Conservation (phyloP, 345 rosid species). For the Kandelia obovata region DNA sequence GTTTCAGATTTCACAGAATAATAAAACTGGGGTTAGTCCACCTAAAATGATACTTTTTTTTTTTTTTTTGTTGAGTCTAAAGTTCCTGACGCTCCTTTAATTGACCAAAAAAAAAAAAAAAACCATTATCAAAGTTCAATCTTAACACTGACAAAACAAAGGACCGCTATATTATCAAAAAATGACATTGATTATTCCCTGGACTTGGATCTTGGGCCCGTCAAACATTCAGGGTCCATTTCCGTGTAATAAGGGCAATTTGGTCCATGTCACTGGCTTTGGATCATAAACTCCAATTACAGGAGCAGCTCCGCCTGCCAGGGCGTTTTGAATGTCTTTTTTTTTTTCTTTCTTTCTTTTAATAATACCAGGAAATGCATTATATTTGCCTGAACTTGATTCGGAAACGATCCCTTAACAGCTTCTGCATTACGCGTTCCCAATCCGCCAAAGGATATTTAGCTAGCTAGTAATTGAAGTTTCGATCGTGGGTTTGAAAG, state of each 20-base stretch:
- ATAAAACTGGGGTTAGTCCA: too few relatives aligned
- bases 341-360: neutral
- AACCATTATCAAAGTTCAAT: too few relatives aligned
- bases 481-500: neutral
- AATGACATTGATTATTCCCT: too few relatives aligned
- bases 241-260: neutral
- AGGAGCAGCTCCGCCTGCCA: neutral
- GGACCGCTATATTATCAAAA: too few relatives aligned
- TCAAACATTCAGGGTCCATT: too few relatives aligned
- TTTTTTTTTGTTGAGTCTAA: too few relatives aligned
- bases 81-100: too few relatives aligned
- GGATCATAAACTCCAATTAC: neutral
- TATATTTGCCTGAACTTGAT: slow-evolving; percentile 28
- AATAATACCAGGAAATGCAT: slow-evolving; percentile 30
- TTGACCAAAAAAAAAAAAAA: too few relatives aligned
- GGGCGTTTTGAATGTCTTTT: neutral
- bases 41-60: too few relatives aligned
- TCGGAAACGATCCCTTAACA: slow-evolving; percentile 19
- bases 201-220: too few relatives aligned
- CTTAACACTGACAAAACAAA: too few relatives aligned
- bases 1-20: too few relatives aligned
- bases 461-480: neutral
- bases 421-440: slow-evolving; percentile 12
- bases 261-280: neutral
- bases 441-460: slow-evolving; percentile 6